A percentile compares a stretch with the other conserved stretches of the same genome.
phyloP scores from a whole-genome alignment of 1,284 basidiomycete species.

The Tilletia setariae region DNA sequence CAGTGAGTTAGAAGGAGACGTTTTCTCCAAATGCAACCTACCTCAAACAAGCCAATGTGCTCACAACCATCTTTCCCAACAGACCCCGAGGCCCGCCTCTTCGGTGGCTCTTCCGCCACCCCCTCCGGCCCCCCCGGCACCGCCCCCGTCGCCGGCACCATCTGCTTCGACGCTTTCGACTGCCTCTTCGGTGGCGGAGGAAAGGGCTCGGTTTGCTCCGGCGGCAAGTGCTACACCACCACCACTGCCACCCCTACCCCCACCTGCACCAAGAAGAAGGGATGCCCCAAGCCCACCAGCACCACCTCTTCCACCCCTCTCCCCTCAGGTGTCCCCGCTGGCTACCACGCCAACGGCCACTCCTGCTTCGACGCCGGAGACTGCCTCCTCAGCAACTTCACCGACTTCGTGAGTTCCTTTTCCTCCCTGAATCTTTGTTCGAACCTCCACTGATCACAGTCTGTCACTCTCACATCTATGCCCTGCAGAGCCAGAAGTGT shows the following conservation, averaged over 20 bases:
- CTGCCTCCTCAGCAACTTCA: not conserved
- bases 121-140: conserved; percentile 6
- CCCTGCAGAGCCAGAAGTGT: conserved; percentile 13
- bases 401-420: not conserved
- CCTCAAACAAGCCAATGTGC: too few relatives aligned
- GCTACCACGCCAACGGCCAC: conserved; percentile 11
- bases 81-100: conserved; percentile 7
- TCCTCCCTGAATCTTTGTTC: not conserved
- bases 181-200: conserved; percentile 11
- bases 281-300: not conserved
- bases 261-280: not conserved
- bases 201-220: not conserved
- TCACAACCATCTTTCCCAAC: not conserved
- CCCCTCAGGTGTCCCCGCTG: conserved; percentile 12
- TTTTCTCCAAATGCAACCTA: too few relatives aligned
- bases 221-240: conserved; percentile 15
- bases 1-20: too few relatives aligned
- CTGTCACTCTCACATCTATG: too few relatives aligned
- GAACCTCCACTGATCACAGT: too few relatives aligned
- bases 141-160: conserved; percentile 9
- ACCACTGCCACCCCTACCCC: not conserved
- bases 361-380: not conserved
- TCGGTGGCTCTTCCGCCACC: not conserved
- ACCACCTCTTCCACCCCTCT: not conserved
- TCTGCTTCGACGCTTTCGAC: conserved; percentile 15